phyloP scores from a whole-genome alignment of 495 filamentous ascomycete genomes.

The Chaetomidium leptoderma region DNA sequence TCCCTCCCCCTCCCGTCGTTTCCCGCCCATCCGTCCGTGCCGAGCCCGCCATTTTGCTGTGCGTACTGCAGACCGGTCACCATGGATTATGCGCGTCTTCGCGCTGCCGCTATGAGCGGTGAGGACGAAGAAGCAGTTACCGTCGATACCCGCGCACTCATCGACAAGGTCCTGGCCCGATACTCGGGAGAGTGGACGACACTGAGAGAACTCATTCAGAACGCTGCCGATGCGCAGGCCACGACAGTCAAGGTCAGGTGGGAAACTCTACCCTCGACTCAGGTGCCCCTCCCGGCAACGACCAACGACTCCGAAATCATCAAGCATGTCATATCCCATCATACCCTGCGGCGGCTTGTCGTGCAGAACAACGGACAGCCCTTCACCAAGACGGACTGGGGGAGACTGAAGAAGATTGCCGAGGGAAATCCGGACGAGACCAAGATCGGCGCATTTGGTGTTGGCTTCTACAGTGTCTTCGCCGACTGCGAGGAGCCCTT shows the following conservation, averaged over 20 bases:
- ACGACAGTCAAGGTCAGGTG: slow-evolving; percentile 85
- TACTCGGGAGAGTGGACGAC: slow-evolving; percentile 91
- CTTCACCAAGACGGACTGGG: slow-evolving; percentile 88
- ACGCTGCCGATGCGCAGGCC: slow-evolving; percentile 92
- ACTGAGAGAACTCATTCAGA: slow-evolving; percentile 92
- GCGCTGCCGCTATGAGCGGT: slow-evolving; percentile 78
- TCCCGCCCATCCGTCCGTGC: background rate
- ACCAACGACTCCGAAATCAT: slow-evolving; percentile 64
- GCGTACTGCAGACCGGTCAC: background rate
- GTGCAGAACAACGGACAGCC: slow-evolving; percentile 86
- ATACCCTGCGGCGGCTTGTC: slow-evolving; percentile 75
- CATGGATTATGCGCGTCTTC: slow-evolving; percentile 77
- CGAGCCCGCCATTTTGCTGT: background rate
- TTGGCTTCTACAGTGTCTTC: slow-evolving; percentile 98
- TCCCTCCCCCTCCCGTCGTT: background rate
- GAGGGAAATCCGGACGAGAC: slow-evolving; percentile 98
- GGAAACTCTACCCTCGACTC: slow-evolving; percentile 78
- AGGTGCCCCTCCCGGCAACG: slow-evolving; percentile 63
- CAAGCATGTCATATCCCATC: slow-evolving; percentile 76
- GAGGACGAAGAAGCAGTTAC: slow-evolving; percentile 97
- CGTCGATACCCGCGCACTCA: slow-evolving; percentile 91
- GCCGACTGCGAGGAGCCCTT: slow-evolving; percentile 97
- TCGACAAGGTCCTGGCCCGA: slow-evolving; percentile 93
- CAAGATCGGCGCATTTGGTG: slow-evolving; percentile 97
- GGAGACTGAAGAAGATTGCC: slow-evolving; percentile 88